phyloP scores from a whole-genome alignment of 306 rosid species.

The Adenanthera pavonina region DNA sequence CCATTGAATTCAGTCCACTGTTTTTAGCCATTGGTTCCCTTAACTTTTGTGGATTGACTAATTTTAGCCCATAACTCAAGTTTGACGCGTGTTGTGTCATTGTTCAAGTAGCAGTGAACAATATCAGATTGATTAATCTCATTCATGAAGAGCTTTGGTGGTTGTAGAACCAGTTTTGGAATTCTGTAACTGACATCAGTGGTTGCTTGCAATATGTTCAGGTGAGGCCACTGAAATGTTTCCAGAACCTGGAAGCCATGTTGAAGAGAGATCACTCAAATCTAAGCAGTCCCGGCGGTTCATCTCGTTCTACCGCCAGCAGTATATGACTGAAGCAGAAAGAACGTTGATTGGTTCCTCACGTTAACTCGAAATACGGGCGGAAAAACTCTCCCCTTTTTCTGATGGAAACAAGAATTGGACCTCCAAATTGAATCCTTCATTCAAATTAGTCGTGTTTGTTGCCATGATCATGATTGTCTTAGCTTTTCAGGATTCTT shows the following conservation, averaged over 20 bases:
- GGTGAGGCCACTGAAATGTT: conserved; percentile 88
- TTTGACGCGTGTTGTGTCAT: background rate
- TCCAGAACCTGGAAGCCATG: conserved; percentile 76
- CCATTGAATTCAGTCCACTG: background rate
- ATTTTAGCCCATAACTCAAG: background rate
- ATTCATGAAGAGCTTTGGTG: background rate
- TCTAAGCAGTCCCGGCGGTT: conserved; percentile 56
- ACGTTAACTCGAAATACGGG: conserved; percentile 29
- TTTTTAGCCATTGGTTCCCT: too few species aligned
- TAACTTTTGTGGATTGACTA: too few species aligned
- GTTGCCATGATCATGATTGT: conserved; percentile 38
- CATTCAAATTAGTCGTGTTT: conserved; percentile 27
- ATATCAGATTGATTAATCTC: background rate
- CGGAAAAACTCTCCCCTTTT: background rate
- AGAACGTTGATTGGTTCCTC: background rate
- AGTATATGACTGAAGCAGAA: conserved; percentile 45
- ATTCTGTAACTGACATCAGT: conserved; percentile 28
- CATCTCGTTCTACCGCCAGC: conserved; percentile 63
- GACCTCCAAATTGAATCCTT: background rate
- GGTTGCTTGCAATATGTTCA: conserved; percentile 45
- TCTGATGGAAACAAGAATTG: conserved; percentile 31
- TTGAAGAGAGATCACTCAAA: conserved; percentile 62
- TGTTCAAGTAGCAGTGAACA: conserved; percentile 2
- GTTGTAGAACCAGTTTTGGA: background rate
- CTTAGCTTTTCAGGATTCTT: conserved; percentile 42